Conservation (phyloP, 139 green algal genomes). For the Chlorella ohadii region DNA sequence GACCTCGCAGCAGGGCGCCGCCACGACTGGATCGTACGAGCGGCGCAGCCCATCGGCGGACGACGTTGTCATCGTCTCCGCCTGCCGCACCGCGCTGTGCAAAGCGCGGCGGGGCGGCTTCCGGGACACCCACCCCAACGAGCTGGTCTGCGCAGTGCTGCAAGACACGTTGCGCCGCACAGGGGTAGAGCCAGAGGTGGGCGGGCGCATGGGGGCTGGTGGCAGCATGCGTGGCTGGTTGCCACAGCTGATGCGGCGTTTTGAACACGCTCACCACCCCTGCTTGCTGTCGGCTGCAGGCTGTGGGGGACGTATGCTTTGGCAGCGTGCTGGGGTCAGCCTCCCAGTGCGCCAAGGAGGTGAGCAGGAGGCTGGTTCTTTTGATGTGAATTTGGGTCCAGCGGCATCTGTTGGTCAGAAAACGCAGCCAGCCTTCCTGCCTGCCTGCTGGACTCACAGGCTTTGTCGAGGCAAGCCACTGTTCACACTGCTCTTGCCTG, state of each 20-base stretch:
- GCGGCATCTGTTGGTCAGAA: too few relatives aligned
- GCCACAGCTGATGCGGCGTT: too few relatives aligned
- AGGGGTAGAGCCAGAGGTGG: slow-evolving; percentile 72
- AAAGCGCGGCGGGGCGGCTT: slow-evolving; percentile 93
- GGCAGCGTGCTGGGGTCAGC: slow-evolving; percentile 92
- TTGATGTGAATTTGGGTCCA: too few relatives aligned
- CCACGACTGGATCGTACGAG: slow-evolving; percentile 62
- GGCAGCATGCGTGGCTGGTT: not conserved
- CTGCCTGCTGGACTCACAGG: too few relatives aligned
- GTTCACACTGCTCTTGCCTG: too few relatives aligned
- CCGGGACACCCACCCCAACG: slow-evolving; percentile 90
- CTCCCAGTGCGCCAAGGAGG: slow-evolving; percentile 94
- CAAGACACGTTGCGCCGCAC: slow-evolving; percentile 81
- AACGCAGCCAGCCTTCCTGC: too few relatives aligned
- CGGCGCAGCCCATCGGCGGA: slow-evolving; percentile 63
- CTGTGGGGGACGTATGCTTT: slow-evolving; percentile 95
- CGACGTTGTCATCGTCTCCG: slow-evolving; percentile 91
- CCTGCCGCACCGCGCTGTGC: slow-evolving; percentile 89
- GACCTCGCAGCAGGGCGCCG: too few relatives aligned
- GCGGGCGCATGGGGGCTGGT: not conserved
- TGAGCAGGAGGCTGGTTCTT: too few relatives aligned
- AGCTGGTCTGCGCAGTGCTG: slow-evolving; percentile 89
- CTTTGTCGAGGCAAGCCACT: too few relatives aligned
- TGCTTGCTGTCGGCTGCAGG: slow-evolving; percentile 62
- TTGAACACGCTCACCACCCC: too few relatives aligned